A percentile compares a stretch with the other conserved stretches of the same genome.
Evolutionary conservation across 1,139 yeast genomes (phyloP).

Genomic region (Lodderomyces margitis): DNA sequence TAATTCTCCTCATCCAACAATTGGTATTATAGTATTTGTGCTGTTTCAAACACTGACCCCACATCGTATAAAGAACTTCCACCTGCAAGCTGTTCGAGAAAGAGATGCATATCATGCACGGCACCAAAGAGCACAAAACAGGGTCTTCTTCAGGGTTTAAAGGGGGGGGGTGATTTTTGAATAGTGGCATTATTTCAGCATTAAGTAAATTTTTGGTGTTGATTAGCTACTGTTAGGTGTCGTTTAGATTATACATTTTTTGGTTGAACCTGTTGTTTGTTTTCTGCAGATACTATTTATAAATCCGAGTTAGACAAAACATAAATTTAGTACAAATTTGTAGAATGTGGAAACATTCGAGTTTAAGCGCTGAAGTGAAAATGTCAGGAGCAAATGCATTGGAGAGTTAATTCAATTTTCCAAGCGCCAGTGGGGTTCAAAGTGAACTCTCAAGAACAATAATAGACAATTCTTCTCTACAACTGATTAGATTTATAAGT

Average conservation of each 20-base stretch:
- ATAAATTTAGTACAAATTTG: background rate
- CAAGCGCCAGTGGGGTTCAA: too few species aligned
- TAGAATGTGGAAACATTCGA: background rate
- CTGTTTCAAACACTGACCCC: background rate
- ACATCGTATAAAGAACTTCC: background rate
- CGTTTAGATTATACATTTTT: background rate
- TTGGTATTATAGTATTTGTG: background rate
- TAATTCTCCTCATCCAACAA: background rate
- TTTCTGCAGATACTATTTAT: too few species aligned
- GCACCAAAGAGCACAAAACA: background rate
- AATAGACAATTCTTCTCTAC: too few species aligned
- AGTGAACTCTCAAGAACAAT: too few species aligned
- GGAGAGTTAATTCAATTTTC: too few species aligned
- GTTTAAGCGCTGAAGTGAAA: background rate
- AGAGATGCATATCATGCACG: background rate
- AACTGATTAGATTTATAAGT: too few species aligned
- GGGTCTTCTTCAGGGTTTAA: background rate
- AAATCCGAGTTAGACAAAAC: too few species aligned
- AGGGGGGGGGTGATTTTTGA: too few species aligned
- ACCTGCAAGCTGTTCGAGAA: background rate
- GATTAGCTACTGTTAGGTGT: background rate
- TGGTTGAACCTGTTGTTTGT: too few species aligned
- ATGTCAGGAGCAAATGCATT: too few species aligned
- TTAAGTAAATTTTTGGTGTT: background rate
- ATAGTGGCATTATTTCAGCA: too few species aligned